phyloP scores from a whole-genome alignment of 169 alveolate species.

The Plasmodium coatneyi region DNA sequence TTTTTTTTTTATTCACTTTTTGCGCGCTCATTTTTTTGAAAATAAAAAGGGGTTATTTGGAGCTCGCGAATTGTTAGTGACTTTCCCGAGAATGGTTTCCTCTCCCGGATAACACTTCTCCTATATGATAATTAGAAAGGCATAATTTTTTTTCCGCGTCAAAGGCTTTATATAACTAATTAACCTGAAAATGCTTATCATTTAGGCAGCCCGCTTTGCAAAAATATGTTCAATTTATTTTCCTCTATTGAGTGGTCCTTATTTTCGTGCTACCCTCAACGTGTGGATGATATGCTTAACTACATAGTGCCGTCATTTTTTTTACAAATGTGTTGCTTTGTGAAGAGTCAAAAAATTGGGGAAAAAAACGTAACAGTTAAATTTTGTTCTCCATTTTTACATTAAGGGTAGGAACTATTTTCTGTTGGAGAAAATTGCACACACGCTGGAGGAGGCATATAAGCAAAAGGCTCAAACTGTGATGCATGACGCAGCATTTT shows the following conservation, averaged over 20 bases:
- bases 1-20: background rate
- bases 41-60: background rate
- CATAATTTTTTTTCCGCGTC: background rate
- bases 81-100: background rate
- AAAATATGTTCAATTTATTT: background rate
- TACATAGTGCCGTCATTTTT: background rate
- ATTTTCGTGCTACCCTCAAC: background rate
- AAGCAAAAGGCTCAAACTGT: background rate
- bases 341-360: background rate
- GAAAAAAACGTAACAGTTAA: background rate
- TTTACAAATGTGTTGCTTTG: background rate
- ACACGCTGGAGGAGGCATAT: background rate
- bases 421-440: background rate
- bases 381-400: background rate
- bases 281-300: background rate
- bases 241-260: background rate
- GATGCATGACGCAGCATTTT: background rate
- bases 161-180: background rate
- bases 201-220: background rate
- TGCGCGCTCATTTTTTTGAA: background rate
- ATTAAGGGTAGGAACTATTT: background rate
- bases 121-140: background rate
- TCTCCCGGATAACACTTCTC: background rate
- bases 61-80: background rate
- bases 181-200: background rate